phyloP scores from a whole-genome alignment of 176 grass and related monocot species.

The Avena sativa region DNA sequence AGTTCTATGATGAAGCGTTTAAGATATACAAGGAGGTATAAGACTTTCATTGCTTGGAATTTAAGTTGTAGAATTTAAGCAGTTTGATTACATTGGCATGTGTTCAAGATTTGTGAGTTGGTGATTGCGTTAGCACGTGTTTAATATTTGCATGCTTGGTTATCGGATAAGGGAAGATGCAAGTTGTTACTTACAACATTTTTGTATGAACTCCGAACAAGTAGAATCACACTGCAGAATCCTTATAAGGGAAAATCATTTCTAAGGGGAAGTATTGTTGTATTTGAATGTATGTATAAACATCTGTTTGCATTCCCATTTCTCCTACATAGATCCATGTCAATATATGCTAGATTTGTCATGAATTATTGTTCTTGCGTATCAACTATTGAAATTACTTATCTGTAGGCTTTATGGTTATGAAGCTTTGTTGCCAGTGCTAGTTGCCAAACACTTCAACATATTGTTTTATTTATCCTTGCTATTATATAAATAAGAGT shows the following conservation, averaged over 20 bases:
- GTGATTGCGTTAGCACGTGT: slow-evolving; percentile 3
- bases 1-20: slow-evolving; percentile 87
- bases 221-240: slow-evolving; percentile 2
- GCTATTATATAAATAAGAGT: slow-evolving; percentile 11
- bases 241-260: not conserved
- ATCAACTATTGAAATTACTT: slow-evolving; percentile 20
- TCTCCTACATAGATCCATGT: slow-evolving; percentile 10
- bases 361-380: not conserved
- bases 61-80: not conserved
- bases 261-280: not conserved
- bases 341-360: slow-evolving; percentile 8
- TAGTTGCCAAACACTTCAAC: slow-evolving; percentile 5
- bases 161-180: slow-evolving; percentile 25
- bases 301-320: slow-evolving; percentile 13
- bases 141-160: not conserved
- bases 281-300: not conserved
- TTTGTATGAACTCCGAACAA: not conserved
- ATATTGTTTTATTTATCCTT: slow-evolving; percentile 8
- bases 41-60: slow-evolving; percentile 42
- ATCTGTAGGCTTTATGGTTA: slow-evolving; percentile 15
- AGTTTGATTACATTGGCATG: slow-evolving; percentile 8
- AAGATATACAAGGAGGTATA: slow-evolving; percentile 90
- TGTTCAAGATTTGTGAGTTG: not conserved
- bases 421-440: not conserved
- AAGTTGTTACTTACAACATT: slow-evolving; percentile 5